Percentiles rank a stretch among this genome's conserved stretches.
These are phyloP conservation scores for Aspergillus brunneoviolaceus DNA, from an alignment of 2,329 filamentous ascomycete genomes.

Conservation along the genomic window DNA sequence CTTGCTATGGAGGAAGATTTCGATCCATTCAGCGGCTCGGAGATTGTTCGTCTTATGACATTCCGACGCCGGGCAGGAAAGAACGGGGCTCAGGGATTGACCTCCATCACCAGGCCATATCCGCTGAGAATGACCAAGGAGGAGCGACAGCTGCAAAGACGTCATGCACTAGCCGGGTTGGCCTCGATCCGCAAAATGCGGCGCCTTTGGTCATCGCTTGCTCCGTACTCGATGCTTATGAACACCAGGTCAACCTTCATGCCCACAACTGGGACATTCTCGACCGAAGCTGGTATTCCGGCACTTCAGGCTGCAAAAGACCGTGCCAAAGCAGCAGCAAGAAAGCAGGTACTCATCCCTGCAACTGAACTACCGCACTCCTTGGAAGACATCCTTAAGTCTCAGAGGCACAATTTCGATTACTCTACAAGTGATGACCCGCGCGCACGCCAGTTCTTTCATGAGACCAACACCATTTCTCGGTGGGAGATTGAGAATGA, in stretches of 20 bases:
- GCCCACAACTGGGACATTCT: constrained; percentile 46
- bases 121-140: not conserved
- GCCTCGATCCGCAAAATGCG: constrained; percentile 17
- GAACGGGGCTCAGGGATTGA: constrained; percentile 21
- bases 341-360: not conserved
- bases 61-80: constrained; percentile 23
- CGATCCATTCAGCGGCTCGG: constrained; percentile 13
- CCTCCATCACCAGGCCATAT: constrained; percentile 28
- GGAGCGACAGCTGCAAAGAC: constrained; percentile 3
- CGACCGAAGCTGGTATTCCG: constrained; percentile 39
- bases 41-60: constrained; percentile 31
- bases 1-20: constrained; percentile 16
- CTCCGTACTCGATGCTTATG: constrained; percentile 38
- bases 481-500: constrained; percentile 39
- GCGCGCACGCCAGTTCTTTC: constrained; percentile 27
- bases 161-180: not conserved
- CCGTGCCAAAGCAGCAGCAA: constrained; percentile 4
- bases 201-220: constrained; percentile 26
- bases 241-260: constrained; percentile 42
- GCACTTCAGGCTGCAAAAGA: constrained; percentile 10
- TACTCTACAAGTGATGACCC: constrained; percentile 24
- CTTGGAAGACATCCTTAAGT: constrained; percentile 33
- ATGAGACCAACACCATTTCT: constrained; percentile 33
- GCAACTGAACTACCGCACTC: constrained; percentile 21
- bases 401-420: constrained; percentile 16